A percentile compares a stretch with the other conserved stretches of the same genome.
phyloP scores from a whole-genome alignment of 805 yeast genomes.

The Kodamaea leandrae region DNA sequence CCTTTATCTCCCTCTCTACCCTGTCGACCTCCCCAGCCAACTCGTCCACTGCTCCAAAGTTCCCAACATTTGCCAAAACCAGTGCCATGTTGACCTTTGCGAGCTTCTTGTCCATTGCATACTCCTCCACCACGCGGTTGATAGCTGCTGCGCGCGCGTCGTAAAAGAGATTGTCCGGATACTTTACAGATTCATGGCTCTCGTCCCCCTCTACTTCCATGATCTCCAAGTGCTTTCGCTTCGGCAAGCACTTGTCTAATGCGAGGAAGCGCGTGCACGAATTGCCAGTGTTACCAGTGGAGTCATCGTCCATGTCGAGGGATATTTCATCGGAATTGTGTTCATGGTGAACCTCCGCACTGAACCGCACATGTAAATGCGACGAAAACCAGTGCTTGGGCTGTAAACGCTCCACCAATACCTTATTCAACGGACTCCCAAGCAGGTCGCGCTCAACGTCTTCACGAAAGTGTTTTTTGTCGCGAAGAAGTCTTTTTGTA shows the following conservation, averaged over 20 bases:
- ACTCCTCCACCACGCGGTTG: slow-evolving; percentile 34
- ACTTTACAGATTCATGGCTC: slow-evolving; percentile 15
- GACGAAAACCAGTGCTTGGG: slow-evolving; percentile 87
- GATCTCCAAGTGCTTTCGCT: slow-evolving; percentile 55
- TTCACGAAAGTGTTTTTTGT: slow-evolving; percentile 63
- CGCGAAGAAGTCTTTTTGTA: slow-evolving; percentile 42
- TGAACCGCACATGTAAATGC: slow-evolving; percentile 77
- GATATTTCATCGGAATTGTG: slow-evolving; percentile 12
- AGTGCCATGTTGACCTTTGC: slow-evolving; percentile 11
- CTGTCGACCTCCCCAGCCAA: slow-evolving; percentile 18
- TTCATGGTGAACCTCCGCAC: slow-evolving; percentile 47
- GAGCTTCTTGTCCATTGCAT: slow-evolving; percentile 16
- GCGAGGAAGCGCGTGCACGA: slow-evolving; percentile 60
- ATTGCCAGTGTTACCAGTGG: background rate
- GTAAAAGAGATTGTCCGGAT: slow-evolving; percentile 19
- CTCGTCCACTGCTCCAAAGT: slow-evolving; percentile 18
- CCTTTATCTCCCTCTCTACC: slow-evolving; percentile 14
- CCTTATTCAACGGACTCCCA: slow-evolving; percentile 71
- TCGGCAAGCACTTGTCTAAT: slow-evolving; percentile 78
- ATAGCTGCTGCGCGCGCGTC: slow-evolving; percentile 34
- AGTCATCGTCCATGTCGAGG: background rate
- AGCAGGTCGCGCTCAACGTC: slow-evolving; percentile 61
- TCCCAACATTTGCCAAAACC: slow-evolving; percentile 15
- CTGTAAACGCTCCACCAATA: slow-evolving; percentile 48
- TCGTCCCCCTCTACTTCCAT: slow-evolving; percentile 32